Evolutionary conservation across 768 basidiomycete species (phyloP).

Genomic region (Auricularia heimuer): DNA sequence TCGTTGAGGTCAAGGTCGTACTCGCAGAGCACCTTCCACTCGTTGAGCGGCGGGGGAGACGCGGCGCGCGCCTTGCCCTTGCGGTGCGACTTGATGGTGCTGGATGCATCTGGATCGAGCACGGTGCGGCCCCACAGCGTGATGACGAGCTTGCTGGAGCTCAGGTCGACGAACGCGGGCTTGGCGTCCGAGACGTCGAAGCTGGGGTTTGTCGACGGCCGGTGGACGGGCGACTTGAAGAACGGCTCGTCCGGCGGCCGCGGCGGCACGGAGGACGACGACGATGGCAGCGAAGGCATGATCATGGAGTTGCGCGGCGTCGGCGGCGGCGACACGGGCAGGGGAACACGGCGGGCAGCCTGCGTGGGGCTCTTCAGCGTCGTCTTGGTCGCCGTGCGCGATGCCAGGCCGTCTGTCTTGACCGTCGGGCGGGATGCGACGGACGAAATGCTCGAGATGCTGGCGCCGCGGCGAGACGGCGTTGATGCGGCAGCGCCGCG

Average conservation of each 20-base stretch:
- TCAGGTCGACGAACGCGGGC: conserved; percentile 14
- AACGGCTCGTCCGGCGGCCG: conserved; percentile 30
- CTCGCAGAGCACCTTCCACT: conserved; percentile 58
- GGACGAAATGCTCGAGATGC: background rate
- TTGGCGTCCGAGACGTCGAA: conserved; percentile 27
- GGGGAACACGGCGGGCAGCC: background rate
- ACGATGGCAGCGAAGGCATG: conserved; percentile 6
- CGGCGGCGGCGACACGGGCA: conserved; percentile 3
- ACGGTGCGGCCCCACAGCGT: conserved; percentile 9
- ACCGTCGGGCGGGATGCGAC: background rate
- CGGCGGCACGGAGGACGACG: background rate
- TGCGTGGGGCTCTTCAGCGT: conserved; percentile 2
- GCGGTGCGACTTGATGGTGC: conserved; percentile 13
- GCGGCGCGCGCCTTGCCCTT: conserved; percentile 40
- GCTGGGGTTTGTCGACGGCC: conserved; percentile 73
- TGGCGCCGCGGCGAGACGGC: background rate
- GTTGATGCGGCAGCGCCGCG: background rate
- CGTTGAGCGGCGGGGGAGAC: conserved; percentile 11
- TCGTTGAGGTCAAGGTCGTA: conserved; percentile 57
- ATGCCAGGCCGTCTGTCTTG: conserved; percentile 15
- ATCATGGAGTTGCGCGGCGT: conserved; percentile 15
- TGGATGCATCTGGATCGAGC: conserved; percentile 14
- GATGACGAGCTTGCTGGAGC: conserved; percentile 8
- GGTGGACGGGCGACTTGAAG: conserved; percentile 71
- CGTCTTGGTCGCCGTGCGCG: conserved; percentile 12